Percentiles rank a stretch among this genome's conserved stretches.
Evolutionary conservation across 2,329 filamentous ascomycete species (phyloP).

Genomic region (Zymoseptoria tritici): DNA sequence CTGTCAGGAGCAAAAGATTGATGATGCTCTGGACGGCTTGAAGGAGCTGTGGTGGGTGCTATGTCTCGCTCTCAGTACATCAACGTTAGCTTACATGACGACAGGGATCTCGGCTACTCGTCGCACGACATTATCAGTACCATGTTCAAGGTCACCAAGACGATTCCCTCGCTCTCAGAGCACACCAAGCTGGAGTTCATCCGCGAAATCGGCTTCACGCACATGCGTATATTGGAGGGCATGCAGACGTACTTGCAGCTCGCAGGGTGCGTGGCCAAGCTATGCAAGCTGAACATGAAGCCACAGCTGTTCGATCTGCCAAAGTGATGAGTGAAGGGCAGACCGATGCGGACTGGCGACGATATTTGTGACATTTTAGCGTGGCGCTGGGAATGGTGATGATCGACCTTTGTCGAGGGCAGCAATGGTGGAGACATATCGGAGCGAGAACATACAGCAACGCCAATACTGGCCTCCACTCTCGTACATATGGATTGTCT

Average conservation of each 20-base stretch:
- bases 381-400: background rate
- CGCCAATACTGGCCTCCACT: background rate
- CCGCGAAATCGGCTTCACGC: constrained; percentile 89
- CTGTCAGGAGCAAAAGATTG: constrained; percentile 86
- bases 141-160: constrained; percentile 98
- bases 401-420: background rate
- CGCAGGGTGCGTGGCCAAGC: constrained; percentile 80
- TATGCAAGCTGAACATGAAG: constrained; percentile 97
- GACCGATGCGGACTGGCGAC: background rate
- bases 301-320: constrained; percentile 63
- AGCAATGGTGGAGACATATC: background rate
- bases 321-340: constrained; percentile 5
- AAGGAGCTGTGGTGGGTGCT: constrained; percentile 74
- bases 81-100: constrained; percentile 7
- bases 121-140: constrained; percentile 98
- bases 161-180: constrained; percentile 82
- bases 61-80: too few species aligned
- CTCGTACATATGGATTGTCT: background rate
- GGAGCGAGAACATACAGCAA: background rate
- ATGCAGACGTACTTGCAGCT: constrained; percentile 92
- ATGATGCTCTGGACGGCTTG: constrained; percentile 75
- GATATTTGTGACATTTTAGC: background rate
- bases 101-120: constrained; percentile 81
- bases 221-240: constrained; percentile 98
- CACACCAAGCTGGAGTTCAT: constrained; percentile 96